phyloP scores from a whole-genome alignment of 768 basidiomycete genomes.

The Cyathus striatus region DNA sequence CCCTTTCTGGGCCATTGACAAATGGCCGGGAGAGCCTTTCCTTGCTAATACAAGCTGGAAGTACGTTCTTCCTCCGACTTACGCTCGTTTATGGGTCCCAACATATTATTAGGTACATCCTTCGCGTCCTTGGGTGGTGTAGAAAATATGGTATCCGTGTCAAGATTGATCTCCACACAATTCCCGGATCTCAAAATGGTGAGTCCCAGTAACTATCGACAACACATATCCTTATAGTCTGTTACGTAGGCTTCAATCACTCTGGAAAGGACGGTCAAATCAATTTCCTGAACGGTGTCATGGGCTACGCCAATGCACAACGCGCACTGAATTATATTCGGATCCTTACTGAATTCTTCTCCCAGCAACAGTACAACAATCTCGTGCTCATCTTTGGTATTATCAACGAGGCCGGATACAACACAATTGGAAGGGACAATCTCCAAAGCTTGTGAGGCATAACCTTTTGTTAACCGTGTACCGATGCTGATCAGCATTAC shows the following conservation, averaged over 20 bases:
- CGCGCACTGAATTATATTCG: conserved; percentile 75
- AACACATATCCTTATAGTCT: conserved; percentile 1
- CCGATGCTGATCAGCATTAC: conserved; percentile 1
- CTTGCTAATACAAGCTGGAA: conserved; percentile 72
- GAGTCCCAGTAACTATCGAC: conserved; percentile 5
- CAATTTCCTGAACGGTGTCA: conserved; percentile 69
- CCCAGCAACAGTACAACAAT: conserved; percentile 68
- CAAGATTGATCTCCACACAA: conserved; percentile 72
- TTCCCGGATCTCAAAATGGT: conserved; percentile 79
- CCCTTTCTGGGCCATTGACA: conserved; percentile 82
- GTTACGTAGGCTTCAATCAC: conserved; percentile 48
- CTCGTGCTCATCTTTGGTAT: conserved; percentile 63
- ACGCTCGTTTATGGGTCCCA: neutral
- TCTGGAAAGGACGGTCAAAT: conserved; percentile 55
- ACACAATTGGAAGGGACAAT: conserved; percentile 49
- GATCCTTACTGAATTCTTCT: conserved; percentile 77
- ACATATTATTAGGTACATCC: conserved; percentile 50
- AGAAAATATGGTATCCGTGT: conserved; percentile 83
- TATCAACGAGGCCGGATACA: conserved; percentile 54
- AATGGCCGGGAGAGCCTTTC: conserved; percentile 73
- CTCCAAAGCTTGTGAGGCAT: conserved; percentile 60
- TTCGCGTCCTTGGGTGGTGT: conserved; percentile 72
- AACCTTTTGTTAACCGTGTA: conserved; percentile 18
- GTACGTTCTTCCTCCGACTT: conserved; percentile 25
- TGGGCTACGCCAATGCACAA: conserved; percentile 87